A percentile compares a stretch with the other conserved stretches of the same genome.
These are phyloP conservation scores for Euclidium syriacum DNA, from an alignment of 345 rosid genomes.

Conservation along the genomic window DNA sequence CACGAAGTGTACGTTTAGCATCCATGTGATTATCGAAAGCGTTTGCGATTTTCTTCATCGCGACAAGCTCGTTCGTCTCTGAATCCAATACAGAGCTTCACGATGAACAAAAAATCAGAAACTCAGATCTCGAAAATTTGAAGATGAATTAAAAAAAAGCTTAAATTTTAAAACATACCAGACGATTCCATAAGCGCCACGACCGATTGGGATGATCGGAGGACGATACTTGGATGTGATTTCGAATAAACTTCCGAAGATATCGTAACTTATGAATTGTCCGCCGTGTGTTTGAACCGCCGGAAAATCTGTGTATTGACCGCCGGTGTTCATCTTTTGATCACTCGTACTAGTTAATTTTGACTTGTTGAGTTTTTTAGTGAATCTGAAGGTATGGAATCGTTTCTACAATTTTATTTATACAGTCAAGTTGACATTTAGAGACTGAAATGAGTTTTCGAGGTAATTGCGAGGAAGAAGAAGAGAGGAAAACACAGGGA, in stretches of 20 bases:
- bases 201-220: conserved; percentile 93
- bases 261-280: conserved; percentile 56
- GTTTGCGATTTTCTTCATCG: conserved; percentile 92
- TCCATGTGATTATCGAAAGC: conserved; percentile 97
- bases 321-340: conserved; percentile 33
- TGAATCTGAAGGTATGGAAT: neutral
- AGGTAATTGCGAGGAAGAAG: conserved; percentile 51
- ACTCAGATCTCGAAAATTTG: neutral
- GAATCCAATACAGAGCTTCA: conserved; percentile 83
- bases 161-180: conserved; percentile 41
- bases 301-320: conserved; percentile 66
- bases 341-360: conserved; percentile 32
- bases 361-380: neutral
- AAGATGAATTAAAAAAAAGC: neutral
- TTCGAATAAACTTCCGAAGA: conserved; percentile 79
- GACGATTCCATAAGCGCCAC: conserved; percentile 97
- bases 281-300: conserved; percentile 68
- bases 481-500: conserved; percentile 1
- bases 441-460: conserved; percentile 29
- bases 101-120: neutral
- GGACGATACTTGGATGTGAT: conserved; percentile 82
- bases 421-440: neutral
- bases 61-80: conserved; percentile 93
- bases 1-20: conserved; percentile 97
- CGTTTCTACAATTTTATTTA: neutral